Percentiles rank a stretch among this genome's conserved stretches.
Conservation (phyloP, 2,329 filamentous ascomycete species). For the Lithohypha guttulata region DNA sequence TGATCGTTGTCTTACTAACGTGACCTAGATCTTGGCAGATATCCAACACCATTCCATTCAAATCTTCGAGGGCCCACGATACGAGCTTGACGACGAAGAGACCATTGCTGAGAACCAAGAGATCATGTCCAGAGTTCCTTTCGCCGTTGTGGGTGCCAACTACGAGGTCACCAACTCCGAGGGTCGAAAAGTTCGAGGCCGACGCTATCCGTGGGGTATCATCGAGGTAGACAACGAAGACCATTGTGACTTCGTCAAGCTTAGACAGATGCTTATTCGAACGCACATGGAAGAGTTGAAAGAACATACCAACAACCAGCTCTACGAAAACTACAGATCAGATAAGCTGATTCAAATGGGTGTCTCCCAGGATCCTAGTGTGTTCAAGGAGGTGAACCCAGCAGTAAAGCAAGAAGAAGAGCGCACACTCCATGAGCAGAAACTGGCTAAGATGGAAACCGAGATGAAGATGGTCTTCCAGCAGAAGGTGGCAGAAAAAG, state of each 20-base stretch:
- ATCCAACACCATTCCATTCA: slow-evolving; percentile 96
- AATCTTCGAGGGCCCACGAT: slow-evolving; percentile 96
- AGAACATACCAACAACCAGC: slow-evolving; percentile 97
- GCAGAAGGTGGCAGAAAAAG: slow-evolving; percentile 98
- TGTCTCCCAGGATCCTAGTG: slow-evolving; percentile 93
- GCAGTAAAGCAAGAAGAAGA: slow-evolving; percentile 99
- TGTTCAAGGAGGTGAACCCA: slow-evolving; percentile 99
- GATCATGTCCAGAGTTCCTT: slow-evolving; percentile 99
- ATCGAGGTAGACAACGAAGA: slow-evolving; percentile 99
- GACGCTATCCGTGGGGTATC: slow-evolving; percentile 94
- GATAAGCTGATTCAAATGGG: slow-evolving; percentile 99
- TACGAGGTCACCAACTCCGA: slow-evolving; percentile 84
- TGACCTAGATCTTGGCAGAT: slow-evolving; percentile 74
- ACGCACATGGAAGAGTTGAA: slow-evolving; percentile 99
- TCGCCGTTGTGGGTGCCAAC: slow-evolving; percentile 94
- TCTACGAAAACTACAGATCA: slow-evolving; percentile 99
- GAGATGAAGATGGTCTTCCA: slow-evolving; percentile 99
- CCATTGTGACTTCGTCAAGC: slow-evolving; percentile 99
- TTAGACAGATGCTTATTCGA: slow-evolving; percentile 98
- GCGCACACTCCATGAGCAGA: slow-evolving; percentile 94
- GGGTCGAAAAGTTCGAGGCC: slow-evolving; percentile 89
- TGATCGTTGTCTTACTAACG: slow-evolving; percentile 20
- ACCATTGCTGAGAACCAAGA: slow-evolving; percentile 99
- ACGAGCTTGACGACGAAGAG: slow-evolving; percentile 98
- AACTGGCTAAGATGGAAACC: slow-evolving; percentile 99